Evolutionary conservation across 2,329 filamentous ascomycete species (phyloP), one percentile per base, ranked within the genome.

Genomic region (Whalleya microplaca): DNA sequence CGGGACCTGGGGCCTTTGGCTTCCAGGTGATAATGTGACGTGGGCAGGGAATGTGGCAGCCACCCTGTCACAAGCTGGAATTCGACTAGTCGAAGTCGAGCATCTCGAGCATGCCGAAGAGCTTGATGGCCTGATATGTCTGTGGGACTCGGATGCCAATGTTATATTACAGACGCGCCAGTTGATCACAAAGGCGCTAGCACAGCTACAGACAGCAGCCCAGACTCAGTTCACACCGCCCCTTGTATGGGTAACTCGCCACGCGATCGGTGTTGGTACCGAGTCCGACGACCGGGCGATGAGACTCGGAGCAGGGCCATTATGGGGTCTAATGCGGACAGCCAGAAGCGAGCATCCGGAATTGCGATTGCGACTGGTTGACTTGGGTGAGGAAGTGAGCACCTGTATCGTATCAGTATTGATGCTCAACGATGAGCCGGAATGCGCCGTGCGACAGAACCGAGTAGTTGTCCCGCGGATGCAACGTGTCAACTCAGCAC

Each of bases 311-410:
- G 57, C 64, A 0, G 64, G 54, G 23, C 54, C 65, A 32, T 53
- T 71, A 42, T 70, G 66, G 69, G 69, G 68, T 46, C 55, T 71
- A 10, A 65, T 68, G 62, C 65, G 69, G 21, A 69, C 66, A 7
- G 64, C 64, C 21, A 56, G 67, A 32, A 69, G 44, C 41, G 69
- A 71, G 51, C 65, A 70, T 56, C 67, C 69, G 41, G 69, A 70
- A 49, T 48, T 71, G 52, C 48, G 52, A 32, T 55, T 70, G 27
- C 66, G 67, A 12, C 40, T 68, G 44, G 50, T 69, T 23, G 67
- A 70, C 51, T 27, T 68, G 20, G 64, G 27, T 20, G 54, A 60
- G 14, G 61, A 63, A 9, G 51, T 32, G 2, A 51, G 21, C 14
- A 20, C 12, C 32, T 41, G 21, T 29, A 21, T 62, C 20, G 46